Conservation (phyloP, 2,329 filamentous ascomycete genomes). For the Colletotrichum sp. region DNA sequence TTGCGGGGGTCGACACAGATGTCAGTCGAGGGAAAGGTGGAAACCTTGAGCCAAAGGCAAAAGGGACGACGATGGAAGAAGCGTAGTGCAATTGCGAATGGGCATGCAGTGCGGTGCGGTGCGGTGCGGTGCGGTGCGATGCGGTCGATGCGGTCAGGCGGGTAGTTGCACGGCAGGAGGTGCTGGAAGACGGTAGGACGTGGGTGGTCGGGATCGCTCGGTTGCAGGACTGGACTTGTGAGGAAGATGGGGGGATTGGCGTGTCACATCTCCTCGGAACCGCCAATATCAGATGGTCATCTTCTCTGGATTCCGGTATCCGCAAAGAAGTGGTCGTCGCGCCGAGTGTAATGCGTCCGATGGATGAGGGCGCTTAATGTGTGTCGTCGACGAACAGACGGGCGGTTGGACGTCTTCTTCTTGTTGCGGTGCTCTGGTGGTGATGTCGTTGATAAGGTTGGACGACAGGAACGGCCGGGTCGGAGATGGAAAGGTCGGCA, state of each 20-base stretch:
- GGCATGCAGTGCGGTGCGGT: background rate
- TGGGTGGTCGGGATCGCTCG: background rate
- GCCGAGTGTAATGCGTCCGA: background rate
- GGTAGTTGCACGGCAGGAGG: background rate
- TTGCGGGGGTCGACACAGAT: background rate
- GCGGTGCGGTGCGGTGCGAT: background rate
- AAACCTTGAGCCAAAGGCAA: background rate
- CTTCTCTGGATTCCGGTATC: conserved; percentile 12
- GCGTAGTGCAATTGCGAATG: background rate
- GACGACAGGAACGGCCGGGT: background rate
- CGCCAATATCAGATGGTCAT: conserved; percentile 26
- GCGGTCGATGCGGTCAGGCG: background rate
- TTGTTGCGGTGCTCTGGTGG: background rate
- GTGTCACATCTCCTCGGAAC: conserved; percentile 30
- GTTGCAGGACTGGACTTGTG: background rate
- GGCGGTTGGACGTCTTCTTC: background rate
- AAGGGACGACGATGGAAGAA: background rate
- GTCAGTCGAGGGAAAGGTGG: background rate
- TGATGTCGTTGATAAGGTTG: background rate
- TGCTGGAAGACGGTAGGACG: conserved; percentile 11
- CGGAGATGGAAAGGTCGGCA: background rate
- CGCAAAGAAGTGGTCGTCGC: conserved; percentile 28
- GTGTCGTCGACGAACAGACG: background rate
- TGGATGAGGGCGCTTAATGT: background rate
- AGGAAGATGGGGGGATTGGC: conserved; percentile 21